Conservation (phyloP, 1,284 basidiomycete species). For the Caloboletus inedulis region DNA sequence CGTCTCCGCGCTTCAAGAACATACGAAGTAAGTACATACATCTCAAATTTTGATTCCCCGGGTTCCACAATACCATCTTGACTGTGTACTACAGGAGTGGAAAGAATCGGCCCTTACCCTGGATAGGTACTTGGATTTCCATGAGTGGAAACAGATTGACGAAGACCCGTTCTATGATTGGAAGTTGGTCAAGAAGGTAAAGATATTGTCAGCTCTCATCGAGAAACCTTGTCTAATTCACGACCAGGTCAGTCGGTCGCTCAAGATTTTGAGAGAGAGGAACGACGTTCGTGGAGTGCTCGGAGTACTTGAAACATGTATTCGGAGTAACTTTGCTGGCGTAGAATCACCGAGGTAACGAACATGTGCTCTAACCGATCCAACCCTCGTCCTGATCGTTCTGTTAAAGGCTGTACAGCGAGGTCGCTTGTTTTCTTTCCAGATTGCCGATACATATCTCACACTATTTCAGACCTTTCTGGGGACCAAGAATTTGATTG, state of each 20-base stretch:
- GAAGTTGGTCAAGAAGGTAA: constrained; percentile 74
- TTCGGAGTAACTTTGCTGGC: constrained; percentile 93
- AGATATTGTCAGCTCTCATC: neutral
- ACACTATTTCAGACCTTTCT: constrained; percentile 66
- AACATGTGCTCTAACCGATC: constrained; percentile 1
- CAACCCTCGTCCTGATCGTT: constrained; percentile 2
- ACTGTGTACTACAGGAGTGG: constrained; percentile 61
- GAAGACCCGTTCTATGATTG: constrained; percentile 90
- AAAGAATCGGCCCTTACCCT: constrained; percentile 75
- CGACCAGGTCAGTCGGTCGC: constrained; percentile 59
- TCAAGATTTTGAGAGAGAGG: constrained; percentile 60
- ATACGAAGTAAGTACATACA: constrained; percentile 49
- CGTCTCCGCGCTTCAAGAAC: constrained; percentile 70
- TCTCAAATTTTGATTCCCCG: neutral
- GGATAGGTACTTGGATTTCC: constrained; percentile 80
- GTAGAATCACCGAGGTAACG: constrained; percentile 77
- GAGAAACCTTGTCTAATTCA: neutral
- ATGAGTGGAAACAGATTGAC: constrained; percentile 85
- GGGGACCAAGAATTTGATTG: constrained; percentile 85
- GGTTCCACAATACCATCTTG: neutral
- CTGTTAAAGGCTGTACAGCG: constrained; percentile 73
- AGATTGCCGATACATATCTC: neutral
- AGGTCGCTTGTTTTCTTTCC: constrained; percentile 48
- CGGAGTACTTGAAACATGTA: constrained; percentile 89
- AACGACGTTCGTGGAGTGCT: constrained; percentile 83